Percentiles rank a stretch among this genome's conserved stretches.
These are phyloP conservation scores for Trypanosoma melophagium DNA, from an alignment of 208 protist species.

Conservation along the genomic window DNA sequence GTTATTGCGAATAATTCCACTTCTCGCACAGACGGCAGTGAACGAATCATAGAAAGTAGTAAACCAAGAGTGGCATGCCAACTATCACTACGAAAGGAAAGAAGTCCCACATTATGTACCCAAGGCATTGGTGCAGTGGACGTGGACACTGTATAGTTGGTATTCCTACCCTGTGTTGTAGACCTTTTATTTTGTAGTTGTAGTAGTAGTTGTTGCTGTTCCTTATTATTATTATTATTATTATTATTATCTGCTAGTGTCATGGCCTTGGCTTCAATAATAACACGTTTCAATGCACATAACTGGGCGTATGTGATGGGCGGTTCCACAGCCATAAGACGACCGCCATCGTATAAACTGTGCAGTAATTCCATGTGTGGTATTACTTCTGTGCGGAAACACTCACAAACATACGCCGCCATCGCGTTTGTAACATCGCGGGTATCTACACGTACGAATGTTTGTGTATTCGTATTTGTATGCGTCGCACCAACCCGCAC, in stretches of 20 bases:
- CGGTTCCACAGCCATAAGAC: slow-evolving; percentile 28
- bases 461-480: too few species aligned
- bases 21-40: slow-evolving; percentile 10
- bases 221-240: background rate
- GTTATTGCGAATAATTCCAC: slow-evolving; percentile 27
- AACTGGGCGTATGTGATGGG: slow-evolving; percentile 30
- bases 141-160: too few species aligned
- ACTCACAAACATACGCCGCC: slow-evolving; percentile 21
- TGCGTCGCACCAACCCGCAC: background rate
- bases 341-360: slow-evolving; percentile 29
- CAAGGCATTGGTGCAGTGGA: too few species aligned
- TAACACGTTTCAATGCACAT: slow-evolving; percentile 20
- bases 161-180: too few species aligned
- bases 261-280: slow-evolving; percentile 1
- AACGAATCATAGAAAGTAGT: slow-evolving; percentile 20
- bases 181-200: too few species aligned
- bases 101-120: slow-evolving; percentile 16
- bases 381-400: slow-evolving; percentile 21
- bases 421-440: slow-evolving; percentile 6
- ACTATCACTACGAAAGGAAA: slow-evolving; percentile 27
- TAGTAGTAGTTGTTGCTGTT: too few species aligned
- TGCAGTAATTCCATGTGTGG: slow-evolving; percentile 35
- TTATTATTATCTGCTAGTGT: background rate
- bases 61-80: slow-evolving; percentile 13
- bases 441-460: background rate